These are phyloP conservation scores for Cenchrus purpureus DNA, from an alignment of 176 grass and related monocot species.

Conservation along the genomic window DNA sequence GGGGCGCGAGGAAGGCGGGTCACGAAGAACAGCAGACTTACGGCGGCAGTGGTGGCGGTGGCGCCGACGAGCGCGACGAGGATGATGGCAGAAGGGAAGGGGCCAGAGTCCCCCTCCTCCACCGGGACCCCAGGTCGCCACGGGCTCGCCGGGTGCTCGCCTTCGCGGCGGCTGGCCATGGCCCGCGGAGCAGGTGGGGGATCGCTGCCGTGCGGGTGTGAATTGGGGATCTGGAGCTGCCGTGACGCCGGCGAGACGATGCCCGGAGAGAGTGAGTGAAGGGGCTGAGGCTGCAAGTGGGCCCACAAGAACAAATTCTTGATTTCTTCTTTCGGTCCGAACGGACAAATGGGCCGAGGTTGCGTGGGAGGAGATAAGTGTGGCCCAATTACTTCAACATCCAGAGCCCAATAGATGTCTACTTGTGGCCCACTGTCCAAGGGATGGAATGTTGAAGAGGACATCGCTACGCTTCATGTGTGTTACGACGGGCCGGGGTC, in stretches of 20 bases:
- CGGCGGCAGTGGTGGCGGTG: slow-evolving; percentile 52
- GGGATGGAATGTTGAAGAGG: too few species aligned
- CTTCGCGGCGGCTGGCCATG: slow-evolving; percentile 45
- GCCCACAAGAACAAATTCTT: background rate
- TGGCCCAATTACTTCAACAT: too few species aligned
- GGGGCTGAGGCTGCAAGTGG: background rate
- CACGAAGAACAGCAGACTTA: slow-evolving; percentile 15
- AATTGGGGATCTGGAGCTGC: slow-evolving; percentile 39
- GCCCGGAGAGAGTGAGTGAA: background rate
- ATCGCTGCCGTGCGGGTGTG: too few species aligned
- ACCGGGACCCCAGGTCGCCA: background rate
- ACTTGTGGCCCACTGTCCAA: background rate
- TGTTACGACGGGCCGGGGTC: too few species aligned
- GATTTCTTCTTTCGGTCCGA: background rate
- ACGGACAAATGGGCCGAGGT: background rate
- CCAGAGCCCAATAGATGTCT: background rate
- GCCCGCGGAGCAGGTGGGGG: background rate
- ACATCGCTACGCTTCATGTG: too few species aligned
- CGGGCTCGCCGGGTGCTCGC: background rate
- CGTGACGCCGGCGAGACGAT: background rate
- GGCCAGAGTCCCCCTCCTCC: slow-evolving; percentile 14
- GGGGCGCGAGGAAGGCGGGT: background rate
- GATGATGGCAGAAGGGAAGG: slow-evolving; percentile 41
- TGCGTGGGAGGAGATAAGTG: too few species aligned
- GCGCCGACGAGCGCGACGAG: slow-evolving; percentile 59